Evolutionary conservation across 169 alveolate genomes (phyloP).

Genomic region (Plasmodium knowlesi): DNA sequence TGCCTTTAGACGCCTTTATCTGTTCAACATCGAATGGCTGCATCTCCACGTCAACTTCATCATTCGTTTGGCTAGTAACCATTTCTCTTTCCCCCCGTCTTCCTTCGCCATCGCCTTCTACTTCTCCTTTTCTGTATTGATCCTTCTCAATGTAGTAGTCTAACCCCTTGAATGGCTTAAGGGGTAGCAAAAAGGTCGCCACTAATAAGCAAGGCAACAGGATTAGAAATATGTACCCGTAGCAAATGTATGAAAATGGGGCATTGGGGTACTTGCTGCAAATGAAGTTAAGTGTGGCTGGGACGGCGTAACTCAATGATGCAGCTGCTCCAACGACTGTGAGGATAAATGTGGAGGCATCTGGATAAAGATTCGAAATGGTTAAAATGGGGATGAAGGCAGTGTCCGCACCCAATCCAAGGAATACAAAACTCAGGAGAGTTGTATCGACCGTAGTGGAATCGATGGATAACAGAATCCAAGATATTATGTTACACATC

Average conservation of each 20-base stretch:
- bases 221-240: constrained; percentile 44
- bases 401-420: constrained; percentile 72
- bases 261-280: background rate
- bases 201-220: constrained; percentile 36
- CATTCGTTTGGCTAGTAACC: background rate
- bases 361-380: constrained; percentile 59
- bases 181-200: constrained; percentile 27
- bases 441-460: constrained; percentile 41
- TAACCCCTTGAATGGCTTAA: constrained; percentile 53
- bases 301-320: constrained; percentile 71
- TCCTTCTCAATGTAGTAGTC: constrained; percentile 26
- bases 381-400: constrained; percentile 60
- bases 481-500: constrained; percentile 25
- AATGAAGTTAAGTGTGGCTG: constrained; percentile 43
- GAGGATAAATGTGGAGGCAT: constrained; percentile 56
- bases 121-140: background rate
- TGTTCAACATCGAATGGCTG: background rate
- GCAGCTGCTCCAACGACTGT: constrained; percentile 73
- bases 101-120: background rate
- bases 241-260: constrained; percentile 31
- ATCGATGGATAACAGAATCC: constrained; percentile 64
- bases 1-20: background rate
- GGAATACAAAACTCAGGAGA: constrained; percentile 24
- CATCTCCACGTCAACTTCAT: background rate
- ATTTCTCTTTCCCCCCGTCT: background rate